Evolutionary conservation across 169 alveolate species (phyloP), one percentile per base, ranked within the genome.

Genomic region (Eimeria brunetti): DNA sequence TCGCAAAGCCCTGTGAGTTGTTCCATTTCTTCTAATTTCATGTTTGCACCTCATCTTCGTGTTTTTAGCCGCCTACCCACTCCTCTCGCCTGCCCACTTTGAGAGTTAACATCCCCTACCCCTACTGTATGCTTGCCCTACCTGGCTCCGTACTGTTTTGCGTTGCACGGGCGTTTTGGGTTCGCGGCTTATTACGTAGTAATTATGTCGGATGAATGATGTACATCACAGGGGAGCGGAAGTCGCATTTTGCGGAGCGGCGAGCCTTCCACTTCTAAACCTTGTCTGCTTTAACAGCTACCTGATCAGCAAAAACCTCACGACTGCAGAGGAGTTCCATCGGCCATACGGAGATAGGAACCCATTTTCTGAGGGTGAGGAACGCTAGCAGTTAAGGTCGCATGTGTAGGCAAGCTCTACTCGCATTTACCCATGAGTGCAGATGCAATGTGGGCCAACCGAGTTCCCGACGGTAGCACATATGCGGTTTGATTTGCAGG

Each of bases 351-450:
- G 81, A 24, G 81, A 90, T 24, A 41, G 90, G 18, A 90, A 90
- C 83, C 95, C 95, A 36, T 90, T 75, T 78, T 90, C 95, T 2
- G 53, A 38, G 64, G 94, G 94, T 89, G 62, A 33, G 89, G 51
- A 38, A 62, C 14, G 56, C 53, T 36, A 7, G 36, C 75, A n/a
- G 2, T n/a, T 62, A 62, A 8, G 27, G 30, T 62, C 8, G 14
- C 36, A 14, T 62, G n/a, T 58, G 33, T 20, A 12, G 18, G 58
- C 58, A 51, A 51, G 58, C 58, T 8, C 16, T 24, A 58, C 5
- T 16, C 78, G 44, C 12, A 9, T 14, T 0, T 27, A 18, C 78
- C 46, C 1, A 24, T 30, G 78, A 27, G 44, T 9, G 3, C 16
- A 67, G 78, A 27, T 38, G 36, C 41, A 69, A 69, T 9, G 24